These are phyloP conservation scores for Bryoerythrophyllum caledonicum DNA, from an alignment of 225 moss, liverwort and hornwort genomes.

Conservation along the genomic window DNA sequence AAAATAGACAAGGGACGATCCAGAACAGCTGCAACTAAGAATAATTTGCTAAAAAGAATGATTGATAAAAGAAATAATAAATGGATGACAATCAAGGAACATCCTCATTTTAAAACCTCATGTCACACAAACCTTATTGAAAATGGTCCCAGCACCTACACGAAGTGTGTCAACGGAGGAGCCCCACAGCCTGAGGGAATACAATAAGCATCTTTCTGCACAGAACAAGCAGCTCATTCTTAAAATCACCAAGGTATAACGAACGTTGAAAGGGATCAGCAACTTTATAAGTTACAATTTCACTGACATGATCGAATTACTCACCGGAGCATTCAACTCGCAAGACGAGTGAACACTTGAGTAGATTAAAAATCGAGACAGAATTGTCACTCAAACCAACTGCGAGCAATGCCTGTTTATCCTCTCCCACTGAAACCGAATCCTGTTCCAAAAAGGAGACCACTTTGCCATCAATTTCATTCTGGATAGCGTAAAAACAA, in stretches of 20 bases:
- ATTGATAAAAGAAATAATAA: conserved; percentile 13
- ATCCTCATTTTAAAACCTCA: conserved; percentile 13
- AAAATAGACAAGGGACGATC: not conserved
- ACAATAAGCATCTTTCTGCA: conserved; percentile 86
- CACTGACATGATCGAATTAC: conserved; percentile 3
- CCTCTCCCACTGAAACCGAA: conserved; percentile 26
- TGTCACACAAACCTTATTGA: conserved; percentile 75
- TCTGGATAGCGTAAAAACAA: too few species aligned
- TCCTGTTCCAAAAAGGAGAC: conserved; percentile 32
- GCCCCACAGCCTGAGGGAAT: conserved; percentile 96
- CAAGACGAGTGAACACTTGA: conserved; percentile 39
- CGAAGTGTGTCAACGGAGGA: conserved; percentile 58
- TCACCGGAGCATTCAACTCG: conserved; percentile 86
- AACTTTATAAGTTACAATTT: not conserved
- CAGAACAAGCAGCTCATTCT: conserved; percentile 16
- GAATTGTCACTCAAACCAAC: conserved; percentile 93
- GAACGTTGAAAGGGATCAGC: not conserved
- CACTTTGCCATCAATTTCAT: conserved; percentile 25
- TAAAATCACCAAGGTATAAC: not conserved
- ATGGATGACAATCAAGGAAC: conserved; percentile 6
- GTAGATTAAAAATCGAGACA: conserved; percentile 67
- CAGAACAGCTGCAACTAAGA: not conserved
- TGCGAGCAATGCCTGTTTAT: conserved; percentile 53
- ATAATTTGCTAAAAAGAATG: not conserved
- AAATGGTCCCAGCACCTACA: conserved; percentile 87